Evolutionary conservation across 2,329 filamentous ascomycete genomes (phyloP).

Genomic region (Metarhizium album): DNA sequence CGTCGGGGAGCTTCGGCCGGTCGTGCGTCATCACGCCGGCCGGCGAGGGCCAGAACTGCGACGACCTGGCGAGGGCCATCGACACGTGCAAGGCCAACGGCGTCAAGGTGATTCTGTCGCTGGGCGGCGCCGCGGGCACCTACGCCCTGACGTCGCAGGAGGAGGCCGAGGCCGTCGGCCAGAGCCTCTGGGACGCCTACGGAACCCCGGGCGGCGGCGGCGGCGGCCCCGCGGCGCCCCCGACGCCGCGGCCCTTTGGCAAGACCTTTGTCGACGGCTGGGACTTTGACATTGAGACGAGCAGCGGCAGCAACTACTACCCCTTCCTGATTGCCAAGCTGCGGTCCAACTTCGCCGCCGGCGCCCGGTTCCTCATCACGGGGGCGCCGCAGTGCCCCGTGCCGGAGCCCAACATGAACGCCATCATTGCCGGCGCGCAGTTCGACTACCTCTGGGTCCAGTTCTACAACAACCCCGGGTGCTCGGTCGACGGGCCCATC

Average conservation of each 20-base stretch:
- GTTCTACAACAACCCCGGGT: constrained; percentile 36
- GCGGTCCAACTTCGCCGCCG: constrained; percentile 11
- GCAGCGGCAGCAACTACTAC: constrained; percentile 12
- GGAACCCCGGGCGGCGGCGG: constrained; percentile 7
- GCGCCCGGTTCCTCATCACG: constrained; percentile 29
- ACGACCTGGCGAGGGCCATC: constrained; percentile 10
- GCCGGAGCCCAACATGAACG: constrained; percentile 26
- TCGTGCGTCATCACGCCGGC: constrained; percentile 24
- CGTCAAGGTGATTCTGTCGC: constrained; percentile 12
- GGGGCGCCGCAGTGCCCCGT: constrained; percentile 33
- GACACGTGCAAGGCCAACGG: constrained; percentile 13
- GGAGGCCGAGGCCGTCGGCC: constrained; percentile 13
- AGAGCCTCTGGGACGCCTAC: constrained; percentile 14
- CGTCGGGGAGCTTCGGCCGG: constrained; percentile 28
- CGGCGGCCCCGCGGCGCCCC: background rate
- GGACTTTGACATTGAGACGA: constrained; percentile 15
- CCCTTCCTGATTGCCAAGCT: constrained; percentile 12
- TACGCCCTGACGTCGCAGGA: constrained; percentile 11
- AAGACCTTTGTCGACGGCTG: constrained; percentile 10
- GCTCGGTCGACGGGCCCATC: constrained; percentile 18
- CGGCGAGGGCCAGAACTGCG: constrained; percentile 20
- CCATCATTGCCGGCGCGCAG: constrained; percentile 23
- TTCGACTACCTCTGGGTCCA: constrained; percentile 31
- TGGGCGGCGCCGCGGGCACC: constrained; percentile 11
- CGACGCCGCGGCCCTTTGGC: constrained; percentile 13